Percentiles rank a stretch among this genome's conserved stretches.
Evolutionary conservation across 148 eudicot genomes (phyloP).

Genomic region (Chenopodium formosanum): DNA sequence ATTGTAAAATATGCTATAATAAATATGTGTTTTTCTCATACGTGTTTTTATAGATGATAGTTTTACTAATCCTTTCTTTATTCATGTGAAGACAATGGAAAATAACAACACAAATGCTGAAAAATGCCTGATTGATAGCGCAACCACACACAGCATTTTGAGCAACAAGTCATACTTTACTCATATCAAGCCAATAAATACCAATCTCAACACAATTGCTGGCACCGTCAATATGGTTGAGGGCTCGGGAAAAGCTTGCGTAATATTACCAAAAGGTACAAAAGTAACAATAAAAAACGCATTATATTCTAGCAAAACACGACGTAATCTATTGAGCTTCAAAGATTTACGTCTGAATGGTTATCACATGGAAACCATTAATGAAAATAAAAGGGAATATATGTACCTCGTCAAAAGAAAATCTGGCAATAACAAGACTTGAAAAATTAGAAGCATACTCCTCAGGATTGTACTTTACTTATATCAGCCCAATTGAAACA

Average conservation of each 20-base stretch:
- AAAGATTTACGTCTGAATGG: neutral
- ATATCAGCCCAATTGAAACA: too few species aligned
- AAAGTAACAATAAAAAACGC: neutral
- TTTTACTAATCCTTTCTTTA: neutral
- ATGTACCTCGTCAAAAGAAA: too few species aligned
- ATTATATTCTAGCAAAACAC: neutral
- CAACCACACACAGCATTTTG: neutral
- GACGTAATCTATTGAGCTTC: too few species aligned
- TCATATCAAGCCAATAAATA: neutral
- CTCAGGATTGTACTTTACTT: too few species aligned
- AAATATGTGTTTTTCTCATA: too few species aligned
- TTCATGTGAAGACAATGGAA: neutral
- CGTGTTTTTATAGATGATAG: neutral
- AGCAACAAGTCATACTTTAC: neutral
- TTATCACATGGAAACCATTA: neutral
- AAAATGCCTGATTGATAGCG: constrained; percentile 6
- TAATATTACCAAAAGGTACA: neutral
- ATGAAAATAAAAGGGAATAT: too few species aligned
- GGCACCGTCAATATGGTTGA: neutral
- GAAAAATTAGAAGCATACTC: too few species aligned
- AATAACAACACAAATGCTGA: neutral
- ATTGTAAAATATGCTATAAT: too few species aligned
- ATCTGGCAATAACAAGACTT: too few species aligned
- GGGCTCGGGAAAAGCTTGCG: neutral
- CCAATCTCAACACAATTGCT: neutral